phyloP scores from a whole-genome alignment of 192 early-diverging fungal species.

The Chytriomyces sp. region DNA sequence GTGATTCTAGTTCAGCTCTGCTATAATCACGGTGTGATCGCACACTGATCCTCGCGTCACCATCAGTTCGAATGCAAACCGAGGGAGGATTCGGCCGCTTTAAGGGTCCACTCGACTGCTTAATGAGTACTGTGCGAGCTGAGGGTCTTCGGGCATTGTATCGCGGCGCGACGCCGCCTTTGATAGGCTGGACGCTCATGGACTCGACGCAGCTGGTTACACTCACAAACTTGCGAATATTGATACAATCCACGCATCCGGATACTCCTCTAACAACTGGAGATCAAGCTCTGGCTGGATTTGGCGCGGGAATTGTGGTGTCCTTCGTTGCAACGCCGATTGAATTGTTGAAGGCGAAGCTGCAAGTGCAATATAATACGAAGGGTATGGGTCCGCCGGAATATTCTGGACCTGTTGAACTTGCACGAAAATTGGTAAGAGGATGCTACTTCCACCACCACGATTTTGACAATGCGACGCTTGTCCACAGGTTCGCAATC shows the following conservation, averaged over 20 bases:
- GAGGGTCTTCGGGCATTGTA: constrained; percentile 75
- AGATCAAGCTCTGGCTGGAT: constrained; percentile 83
- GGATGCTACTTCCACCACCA: constrained; percentile 36
- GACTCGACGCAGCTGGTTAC: constrained; percentile 78
- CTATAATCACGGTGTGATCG: constrained; percentile 4
- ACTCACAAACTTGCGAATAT: constrained; percentile 77
- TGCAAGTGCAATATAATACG: constrained; percentile 84
- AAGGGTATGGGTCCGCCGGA: constrained; percentile 36
- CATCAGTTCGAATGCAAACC: constrained; percentile 47
- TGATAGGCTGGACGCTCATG: constrained; percentile 91
- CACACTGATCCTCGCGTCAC: neutral
- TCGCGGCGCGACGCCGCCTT: constrained; percentile 89
- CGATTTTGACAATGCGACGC: neutral
- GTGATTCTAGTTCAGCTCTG: neutral
- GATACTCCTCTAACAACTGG: constrained; percentile 56
- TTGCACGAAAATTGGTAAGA: constrained; percentile 73
- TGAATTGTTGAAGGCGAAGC: constrained; percentile 89
- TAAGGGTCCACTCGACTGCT: constrained; percentile 76
- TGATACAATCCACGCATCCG: constrained; percentile 62
- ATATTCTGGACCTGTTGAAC: constrained; percentile 88
- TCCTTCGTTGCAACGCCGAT: constrained; percentile 87
- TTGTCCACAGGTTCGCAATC: constrained; percentile 61
- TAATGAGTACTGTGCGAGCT: constrained; percentile 71
- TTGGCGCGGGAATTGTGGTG: constrained; percentile 85
- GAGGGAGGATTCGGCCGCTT: constrained; percentile 48